Base-by-base conservation (phyloP, 2,329 filamentous ascomycete species). In the Trichoderma sp. region DNA sequence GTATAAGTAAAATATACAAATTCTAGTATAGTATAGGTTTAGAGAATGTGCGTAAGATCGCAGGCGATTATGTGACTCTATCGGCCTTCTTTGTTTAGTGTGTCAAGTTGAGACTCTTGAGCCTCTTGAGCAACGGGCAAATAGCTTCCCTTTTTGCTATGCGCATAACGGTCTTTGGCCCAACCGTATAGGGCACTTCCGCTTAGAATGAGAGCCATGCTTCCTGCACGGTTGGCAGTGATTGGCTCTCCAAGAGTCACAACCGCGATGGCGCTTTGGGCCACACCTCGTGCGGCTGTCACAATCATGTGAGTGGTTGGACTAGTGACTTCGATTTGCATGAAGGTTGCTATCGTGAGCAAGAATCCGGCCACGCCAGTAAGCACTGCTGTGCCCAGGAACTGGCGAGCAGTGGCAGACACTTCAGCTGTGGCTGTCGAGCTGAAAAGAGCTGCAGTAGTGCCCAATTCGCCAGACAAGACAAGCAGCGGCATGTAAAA, bases 221-320 rank as follows among this genome's bases (percentile, higher is more conserved):
- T 69, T 9, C 66, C 66, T 14, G 66, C 66, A 28, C 66, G 66
- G 15, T 69, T 69, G 2, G 66, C 66, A 15, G 66, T 69, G 24
- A 69, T 32, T 26, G 56, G 66, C 39, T 69, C 66, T 26, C 66
- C 56, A 4, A 69, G 56, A 7, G 66, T 61, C 43, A 69, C 15
- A 26, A 69, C 66, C 0, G 66, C 66, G 28, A 69, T 32, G 56
- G 66, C 39, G 24, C 66, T 69, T 21, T 69, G 66, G 11, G 66
- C 66, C 8, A 69, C 66, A 18, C 66, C 66, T 15, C 66, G 66
- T 26, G 66, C 66, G 15, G 66, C 66, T 47, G 66, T 69, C n/a
- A 69, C 66, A 61, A 69, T 69, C 66, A 69, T 69, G 56, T 69
- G 66, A 12, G 66, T 69, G 18, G 66, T 69, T 21, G 66, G 66